Evolutionary conservation across 2,329 filamentous ascomycete species (phyloP).

Genomic region (Cadophora sp.): DNA sequence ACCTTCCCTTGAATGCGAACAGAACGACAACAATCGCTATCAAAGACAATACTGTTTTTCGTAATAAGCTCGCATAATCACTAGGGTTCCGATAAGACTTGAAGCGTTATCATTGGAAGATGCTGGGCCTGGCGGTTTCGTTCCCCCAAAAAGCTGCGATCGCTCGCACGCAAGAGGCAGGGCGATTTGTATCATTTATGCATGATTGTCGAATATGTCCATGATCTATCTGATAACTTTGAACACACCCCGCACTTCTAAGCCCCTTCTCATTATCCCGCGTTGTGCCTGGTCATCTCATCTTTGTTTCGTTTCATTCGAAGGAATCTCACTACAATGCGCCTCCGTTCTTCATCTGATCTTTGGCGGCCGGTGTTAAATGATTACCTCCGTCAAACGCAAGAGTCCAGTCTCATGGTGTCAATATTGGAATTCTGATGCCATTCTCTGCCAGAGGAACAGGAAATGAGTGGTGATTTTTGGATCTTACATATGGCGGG

Average conservation of each 20-base stretch:
- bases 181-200: conserved; percentile 22
- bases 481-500: conserved; percentile 5
- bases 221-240: background rate
- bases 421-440: conserved; percentile 24
- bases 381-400: conserved; percentile 3
- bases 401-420: conserved; percentile 19
- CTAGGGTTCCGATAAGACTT: conserved; percentile 12
- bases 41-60: background rate
- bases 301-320: background rate
- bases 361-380: conserved; percentile 14
- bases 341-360: background rate
- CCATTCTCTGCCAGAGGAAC: conserved; percentile 3
- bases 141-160: background rate
- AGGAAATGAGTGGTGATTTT: background rate
- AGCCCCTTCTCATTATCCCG: background rate
- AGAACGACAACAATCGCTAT: background rate
- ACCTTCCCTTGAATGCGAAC: background rate
- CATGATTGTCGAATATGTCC: conserved; percentile 2
- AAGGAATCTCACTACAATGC: background rate
- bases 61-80: background rate
- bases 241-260: background rate
- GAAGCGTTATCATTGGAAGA: conserved; percentile 5
- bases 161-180: conserved; percentile 24
- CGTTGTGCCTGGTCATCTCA: background rate
- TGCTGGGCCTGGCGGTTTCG: background rate